Base-by-base conservation (phyloP, 495 filamentous ascomycete species). In the Penicillium ucsense region DNA sequence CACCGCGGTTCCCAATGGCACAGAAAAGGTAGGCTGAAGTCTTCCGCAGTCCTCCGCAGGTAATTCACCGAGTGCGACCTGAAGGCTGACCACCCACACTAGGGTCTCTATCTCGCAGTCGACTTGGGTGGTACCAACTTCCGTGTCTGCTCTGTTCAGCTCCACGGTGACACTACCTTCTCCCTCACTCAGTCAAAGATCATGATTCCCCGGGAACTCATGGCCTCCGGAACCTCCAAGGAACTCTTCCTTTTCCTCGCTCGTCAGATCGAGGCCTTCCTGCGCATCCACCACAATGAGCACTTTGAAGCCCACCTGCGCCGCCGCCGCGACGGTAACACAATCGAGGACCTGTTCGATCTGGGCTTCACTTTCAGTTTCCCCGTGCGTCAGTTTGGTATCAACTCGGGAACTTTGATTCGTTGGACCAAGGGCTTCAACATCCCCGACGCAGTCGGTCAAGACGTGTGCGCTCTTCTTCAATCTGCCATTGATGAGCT, bases 341-440 rank as follows among this genome's bases (percentile, higher is more conserved):
- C 62, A 36, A 77, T 84, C 35, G 79, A 87, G 60, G 74, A 94
- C 39, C 74, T 90, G 45, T 94, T 98, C 63, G 82, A 88, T 56
- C 73, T 98, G 8, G 92, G 92, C 10, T 97, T 98, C 70, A 97
- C 92, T 34, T 98, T 98, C 71, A 90, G 85, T 62, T 98, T 98
- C 66, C 92, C 92, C 10, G 92, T 98, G 29, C 82, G 94, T 55
- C 92, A 98, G 57, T 70, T 82, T 49, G 89, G 89, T 27, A 92
- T 98, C 59, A 97, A 97, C 73, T 87, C 84, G 61, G 92, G 92
- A 37, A 86, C 81, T 35, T 71, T 97, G 34, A 88, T 95, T 63
- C 82, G 94, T 48, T 98, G 92, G 92, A 98, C 94, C 31, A 98
- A 98, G 73, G 94, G 92, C 34, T 98, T 95, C 62, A 86, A 96